phyloP scores from a whole-genome alignment of 2,329 filamentous ascomycete genomes.

The Diplodia seriata region DNA sequence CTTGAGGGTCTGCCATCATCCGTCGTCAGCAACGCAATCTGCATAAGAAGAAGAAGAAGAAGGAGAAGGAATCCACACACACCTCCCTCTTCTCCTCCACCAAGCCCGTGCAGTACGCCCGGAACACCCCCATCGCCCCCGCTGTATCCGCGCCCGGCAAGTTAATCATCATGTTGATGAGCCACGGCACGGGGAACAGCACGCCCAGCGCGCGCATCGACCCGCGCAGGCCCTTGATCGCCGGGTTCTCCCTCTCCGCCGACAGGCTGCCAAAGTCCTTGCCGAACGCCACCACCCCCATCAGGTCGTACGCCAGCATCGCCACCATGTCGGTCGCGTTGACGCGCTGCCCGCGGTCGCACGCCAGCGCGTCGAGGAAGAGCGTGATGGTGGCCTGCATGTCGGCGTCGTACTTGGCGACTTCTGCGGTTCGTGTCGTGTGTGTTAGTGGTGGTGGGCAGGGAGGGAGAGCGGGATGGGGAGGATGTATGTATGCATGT shows the following conservation, averaged over 20 bases:
- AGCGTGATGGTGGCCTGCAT: conserved; percentile 4
- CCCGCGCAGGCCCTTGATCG: neutral
- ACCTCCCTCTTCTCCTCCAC: conserved; percentile 17
- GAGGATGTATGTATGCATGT: neutral
- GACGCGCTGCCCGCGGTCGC: conserved; percentile 9
- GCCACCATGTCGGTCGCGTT: conserved; percentile 34
- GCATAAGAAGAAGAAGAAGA: too few relatives aligned
- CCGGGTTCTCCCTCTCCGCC: neutral
- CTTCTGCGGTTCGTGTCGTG: neutral
- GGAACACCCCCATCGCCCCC: neutral
- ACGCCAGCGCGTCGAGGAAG: conserved; percentile 12
- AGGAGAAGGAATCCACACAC: neutral
- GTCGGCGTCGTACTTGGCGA: conserved; percentile 5
- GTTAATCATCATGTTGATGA: neutral
- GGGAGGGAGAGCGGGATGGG: neutral
- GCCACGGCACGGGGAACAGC: conserved; percentile 19
- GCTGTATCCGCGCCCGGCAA: neutral
- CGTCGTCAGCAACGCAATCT: too few relatives aligned
- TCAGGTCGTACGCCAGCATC: conserved; percentile 60
- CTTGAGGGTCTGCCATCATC: too few relatives aligned
- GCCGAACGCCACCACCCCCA: conserved; percentile 57
- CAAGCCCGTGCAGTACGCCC: neutral
- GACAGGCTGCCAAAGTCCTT: conserved; percentile 48
- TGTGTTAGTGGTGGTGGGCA: neutral
- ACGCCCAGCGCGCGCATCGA: conserved; percentile 7